Base-by-base conservation (phyloP, 1,284 basidiomycete genomes). In the Thecaphora thlaspeos region DNA sequence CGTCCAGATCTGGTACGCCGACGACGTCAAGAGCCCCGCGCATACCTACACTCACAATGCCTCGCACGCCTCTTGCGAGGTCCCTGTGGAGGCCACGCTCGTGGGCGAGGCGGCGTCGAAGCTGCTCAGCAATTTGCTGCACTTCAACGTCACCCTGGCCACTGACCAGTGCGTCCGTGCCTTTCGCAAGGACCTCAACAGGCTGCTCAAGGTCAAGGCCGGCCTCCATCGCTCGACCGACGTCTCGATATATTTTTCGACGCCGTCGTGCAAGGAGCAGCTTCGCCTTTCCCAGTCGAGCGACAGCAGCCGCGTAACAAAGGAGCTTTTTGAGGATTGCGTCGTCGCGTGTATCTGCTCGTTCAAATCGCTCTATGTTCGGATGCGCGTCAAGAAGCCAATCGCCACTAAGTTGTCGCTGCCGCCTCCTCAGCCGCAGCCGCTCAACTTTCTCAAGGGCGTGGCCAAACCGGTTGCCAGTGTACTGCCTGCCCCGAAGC, bases 111-210 rank as follows among this genome's bases (percentile, higher is more conserved):
- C n/a, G n/a, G n/a, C n/a, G n/a, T n/a, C n/a, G n/a, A n/a, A n/a
- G n/a, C n/a, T n/a, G n/a, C n/a, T n/a, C n/a, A n/a, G n/a, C n/a
- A n/a, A n/a, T n/a, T n/a, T 38, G 19, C 14, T 19, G 12, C 23
- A 4, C 22, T 41, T 22, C 40, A 4, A 21, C 22, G 40, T 41
- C 7, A 10, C 4, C 15, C 40, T 41, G 10, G 18, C 40, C 23
- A 41, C 40, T 4, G 19, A 21, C 21, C 40, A 41, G 18, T 41
- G 40, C 40, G n/a, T 41, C 22, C 40, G 40, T 4, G 40, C 40
- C 5, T 41, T 41, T 17, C 40, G 40, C 23, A 41, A 19, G 23
- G 17, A 26, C 40, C 23, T 41, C 23, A 18, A 24, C 19, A 9
- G 4, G 5, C 4, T 9, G 40, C 19, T 24, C 18, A 12, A 18